A percentile compares a stretch with the other conserved stretches of the same genome.
phyloP scores from a whole-genome alignment of 352 stramenopile species.

The Phytopythium ostracodes region DNA sequence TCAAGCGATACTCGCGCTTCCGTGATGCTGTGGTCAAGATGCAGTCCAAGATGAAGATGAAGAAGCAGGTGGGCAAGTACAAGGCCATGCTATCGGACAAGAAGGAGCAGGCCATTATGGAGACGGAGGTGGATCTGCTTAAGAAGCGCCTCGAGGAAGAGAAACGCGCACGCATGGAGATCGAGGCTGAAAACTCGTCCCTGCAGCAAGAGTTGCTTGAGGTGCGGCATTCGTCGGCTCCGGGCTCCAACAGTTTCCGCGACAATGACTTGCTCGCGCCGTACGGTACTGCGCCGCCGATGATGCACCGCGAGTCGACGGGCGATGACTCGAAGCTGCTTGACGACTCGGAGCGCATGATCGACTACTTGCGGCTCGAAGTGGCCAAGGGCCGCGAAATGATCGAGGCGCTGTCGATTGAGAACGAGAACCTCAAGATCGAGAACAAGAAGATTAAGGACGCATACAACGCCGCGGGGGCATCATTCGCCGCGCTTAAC shows the following conservation, averaged over 20 bases:
- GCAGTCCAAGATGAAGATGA: conserved; percentile 70
- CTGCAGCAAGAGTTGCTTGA: conserved; percentile 66
- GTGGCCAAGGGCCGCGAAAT: conserved; percentile 73
- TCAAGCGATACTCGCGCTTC: conserved; percentile 50
- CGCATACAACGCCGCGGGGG: conserved; percentile 89
- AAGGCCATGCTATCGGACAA: conserved; percentile 48
- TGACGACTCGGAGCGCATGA: conserved; percentile 82
- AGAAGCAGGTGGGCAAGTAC: conserved; percentile 74
- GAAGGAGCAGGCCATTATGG: conserved; percentile 70
- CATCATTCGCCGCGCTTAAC: conserved; percentile 90
- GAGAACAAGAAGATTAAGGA: conserved; percentile 92
- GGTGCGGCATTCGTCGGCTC: conserved; percentile 45
- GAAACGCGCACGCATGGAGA: conserved; percentile 63
- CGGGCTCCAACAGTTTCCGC: conserved; percentile 25
- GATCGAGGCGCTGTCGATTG: conserved; percentile 53
- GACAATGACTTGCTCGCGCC: conserved; percentile 39
- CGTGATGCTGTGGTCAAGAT: conserved; percentile 68
- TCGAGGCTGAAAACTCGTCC: conserved; percentile 69
- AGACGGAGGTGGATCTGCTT: conserved; percentile 67
- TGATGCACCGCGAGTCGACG: conserved; percentile 29
- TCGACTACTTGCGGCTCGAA: conserved; percentile 78
- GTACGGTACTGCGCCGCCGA: conserved; percentile 8
- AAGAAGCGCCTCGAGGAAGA: conserved; percentile 79
- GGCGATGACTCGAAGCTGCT: conserved; percentile 61
- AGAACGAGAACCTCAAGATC: conserved; percentile 82